Base-by-base conservation (phyloP, 345 rosid species). In the Corchorus capsularis region DNA sequence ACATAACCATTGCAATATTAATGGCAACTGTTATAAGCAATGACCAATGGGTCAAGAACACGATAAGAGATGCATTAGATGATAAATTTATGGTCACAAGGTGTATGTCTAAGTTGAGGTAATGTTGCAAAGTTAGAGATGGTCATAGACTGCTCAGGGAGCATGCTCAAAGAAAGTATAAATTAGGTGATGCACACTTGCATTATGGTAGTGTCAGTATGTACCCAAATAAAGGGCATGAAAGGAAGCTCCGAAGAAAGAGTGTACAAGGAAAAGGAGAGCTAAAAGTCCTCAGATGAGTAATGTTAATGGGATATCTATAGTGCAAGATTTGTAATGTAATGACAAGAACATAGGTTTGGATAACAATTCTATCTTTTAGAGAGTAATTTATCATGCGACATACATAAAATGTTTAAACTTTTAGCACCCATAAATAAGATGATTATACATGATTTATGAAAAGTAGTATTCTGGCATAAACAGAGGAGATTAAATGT, bases 241-340 rank as follows among this genome's bases (percentile, higher is more conserved):
- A 62, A 62, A 66, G 35, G 54, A 9, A 27, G 27, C 27, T 27
- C 1, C 27, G 5, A 66, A 12, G 3, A 66, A 20, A 12, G 32
- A 41, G 12, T 10, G 34, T 64, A n/a, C 20, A 67, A 13, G 71
- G 8, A 67, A 62, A 43, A 20, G 2, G 5, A 20, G 14, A 20
- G n/a, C 53, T 46, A 46, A 34, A 67, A 20, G 55, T 67, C 53
- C 55, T 67, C n/a, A 67, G 32, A 46, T 20, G 71, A 66, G 37
- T 3, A 22, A 67, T 6, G n/a, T 13, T 67, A 34, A 62, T 17
- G 69, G 55, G 52, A 22, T 13, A 20, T 46, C 8, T 20, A 22
- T 46, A 20, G 17, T 27, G 55, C 54, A 67, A 65, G 35, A 65
- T n/a, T 46, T 67, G 54, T 66, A 27, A 1, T 27, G 27, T 27